phyloP scores from a whole-genome alignment of 2,329 filamentous ascomycete species.

The Ophiostoma quercus region DNA sequence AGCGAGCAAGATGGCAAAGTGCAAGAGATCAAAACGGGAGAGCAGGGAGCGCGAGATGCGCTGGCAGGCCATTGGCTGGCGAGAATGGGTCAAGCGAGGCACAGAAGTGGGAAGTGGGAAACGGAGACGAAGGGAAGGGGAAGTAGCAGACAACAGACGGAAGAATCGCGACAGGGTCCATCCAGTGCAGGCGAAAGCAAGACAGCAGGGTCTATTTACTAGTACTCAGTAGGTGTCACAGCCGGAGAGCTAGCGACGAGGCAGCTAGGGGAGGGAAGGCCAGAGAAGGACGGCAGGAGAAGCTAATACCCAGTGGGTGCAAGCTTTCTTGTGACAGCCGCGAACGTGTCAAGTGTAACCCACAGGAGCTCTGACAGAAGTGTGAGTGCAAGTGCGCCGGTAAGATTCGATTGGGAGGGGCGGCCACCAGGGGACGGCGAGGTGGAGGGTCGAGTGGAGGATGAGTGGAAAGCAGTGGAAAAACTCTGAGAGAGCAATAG shows the following conservation, averaged over 20 bases:
- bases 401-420: not conserved
- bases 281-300: not conserved
- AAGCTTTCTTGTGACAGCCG: slow-evolving; percentile 6
- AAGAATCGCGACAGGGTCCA: slow-evolving; percentile 6
- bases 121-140: not conserved
- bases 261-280: not conserved
- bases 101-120: slow-evolving; percentile 9
- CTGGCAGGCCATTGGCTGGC: not conserved
- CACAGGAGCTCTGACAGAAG: not conserved
- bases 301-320: not conserved
- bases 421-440: not conserved
- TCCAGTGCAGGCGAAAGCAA: not conserved
- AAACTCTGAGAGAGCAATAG: not conserved
- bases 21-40: not conserved
- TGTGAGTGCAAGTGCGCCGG: not conserved
- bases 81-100: not conserved
- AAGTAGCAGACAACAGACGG: not conserved
- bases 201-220: not conserved
- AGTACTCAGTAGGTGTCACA: not conserved
- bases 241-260: not conserved
- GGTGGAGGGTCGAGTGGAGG: not conserved
- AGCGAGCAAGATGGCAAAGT: not conserved
- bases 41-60: not conserved
- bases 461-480: not conserved
- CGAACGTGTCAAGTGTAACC: slow-evolving; percentile 3